phyloP scores from a whole-genome alignment of 345 rosid genomes.

The Ailanthus altissimus region DNA sequence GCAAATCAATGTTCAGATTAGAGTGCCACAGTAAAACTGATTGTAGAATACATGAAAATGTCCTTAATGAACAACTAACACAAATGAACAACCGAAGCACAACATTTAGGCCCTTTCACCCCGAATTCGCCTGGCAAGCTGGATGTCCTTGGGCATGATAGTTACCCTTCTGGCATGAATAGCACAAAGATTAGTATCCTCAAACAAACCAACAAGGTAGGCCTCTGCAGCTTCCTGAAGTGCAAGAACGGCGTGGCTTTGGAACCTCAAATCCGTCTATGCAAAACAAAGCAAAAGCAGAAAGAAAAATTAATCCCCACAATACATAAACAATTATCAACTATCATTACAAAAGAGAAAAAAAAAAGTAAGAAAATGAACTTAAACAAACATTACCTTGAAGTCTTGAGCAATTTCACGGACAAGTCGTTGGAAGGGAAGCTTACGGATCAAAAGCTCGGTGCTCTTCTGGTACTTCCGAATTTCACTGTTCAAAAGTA shows the following conservation, averaged over 20 bases:
- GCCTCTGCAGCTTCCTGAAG: slow-evolving; percentile 55
- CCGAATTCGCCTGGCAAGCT: slow-evolving; percentile 38
- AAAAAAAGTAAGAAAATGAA: not conserved
- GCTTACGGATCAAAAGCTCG: slow-evolving; percentile 52
- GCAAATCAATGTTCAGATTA: not conserved
- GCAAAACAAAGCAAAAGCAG: slow-evolving; percentile 5
- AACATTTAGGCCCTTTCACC: slow-evolving; percentile 37
- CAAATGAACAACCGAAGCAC: slow-evolving; percentile 1
- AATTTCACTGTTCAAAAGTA: slow-evolving; percentile 37
- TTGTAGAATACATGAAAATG: slow-evolving; percentile 2
- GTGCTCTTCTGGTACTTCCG: slow-evolving; percentile 56
- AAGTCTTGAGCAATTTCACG: slow-evolving; percentile 65
- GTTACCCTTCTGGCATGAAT: slow-evolving; percentile 45
- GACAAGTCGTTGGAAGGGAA: slow-evolving; percentile 61
- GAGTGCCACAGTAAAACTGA: not conserved
- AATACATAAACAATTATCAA: not conserved
- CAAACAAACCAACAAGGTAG: slow-evolving; percentile 44
- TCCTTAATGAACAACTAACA: slow-evolving; percentile 11
- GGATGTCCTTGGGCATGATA: slow-evolving; percentile 47
- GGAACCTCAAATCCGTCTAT: slow-evolving; percentile 49
- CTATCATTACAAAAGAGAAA: not conserved
- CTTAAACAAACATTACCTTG: slow-evolving; percentile 34
- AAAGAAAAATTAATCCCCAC: not conserved
- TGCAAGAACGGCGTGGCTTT: slow-evolving; percentile 47
- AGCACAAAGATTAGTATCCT: slow-evolving; percentile 43